Evolutionary conservation across 192 early-diverging fungal genomes (phyloP).

Genomic region (Gaertneriomyces semiglobifer): DNA sequence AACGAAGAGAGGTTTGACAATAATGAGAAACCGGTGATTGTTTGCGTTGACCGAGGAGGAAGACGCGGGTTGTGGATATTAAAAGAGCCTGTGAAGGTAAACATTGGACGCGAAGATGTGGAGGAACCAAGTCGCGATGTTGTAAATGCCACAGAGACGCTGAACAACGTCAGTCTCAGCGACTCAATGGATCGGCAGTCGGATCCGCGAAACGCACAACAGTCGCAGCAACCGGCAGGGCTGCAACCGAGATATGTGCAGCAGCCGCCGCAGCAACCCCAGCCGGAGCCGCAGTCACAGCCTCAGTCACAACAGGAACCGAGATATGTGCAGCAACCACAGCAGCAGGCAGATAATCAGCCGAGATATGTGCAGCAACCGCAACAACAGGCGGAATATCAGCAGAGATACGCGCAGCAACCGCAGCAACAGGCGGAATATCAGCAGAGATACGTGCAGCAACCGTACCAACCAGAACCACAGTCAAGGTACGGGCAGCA

Average conservation of each 20-base stretch:
- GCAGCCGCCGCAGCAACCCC: slow-evolving; percentile 1
- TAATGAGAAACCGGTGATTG: slow-evolving; percentile 22
- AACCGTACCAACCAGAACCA: slow-evolving; percentile 1
- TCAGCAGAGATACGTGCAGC: slow-evolving; percentile 3
- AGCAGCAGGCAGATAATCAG: background rate
- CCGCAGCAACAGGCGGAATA: slow-evolving; percentile 4
- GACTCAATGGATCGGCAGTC: slow-evolving; percentile 2
- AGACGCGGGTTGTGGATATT: background rate
- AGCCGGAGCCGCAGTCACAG: background rate
- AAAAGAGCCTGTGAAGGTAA: no score
- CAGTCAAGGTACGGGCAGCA: slow-evolving; percentile 1
- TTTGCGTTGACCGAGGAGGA: background rate
- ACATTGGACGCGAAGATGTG: no score
- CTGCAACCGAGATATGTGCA: slow-evolving; percentile 2
- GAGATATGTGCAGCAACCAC: background rate
- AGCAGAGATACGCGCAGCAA: slow-evolving; percentile 5
- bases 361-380: background rate
- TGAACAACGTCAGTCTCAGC: no score
- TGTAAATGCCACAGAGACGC: no score
- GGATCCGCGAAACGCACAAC: background rate
- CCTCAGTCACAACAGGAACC: background rate
- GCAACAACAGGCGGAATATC: background rate
- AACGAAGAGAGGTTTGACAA: slow-evolving; percentile 32
- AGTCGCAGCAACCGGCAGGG: background rate
- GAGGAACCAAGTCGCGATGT: no score